Evolutionary conservation across 352 stramenopile species (phyloP).

Genomic region (Plasmopara muralis): DNA sequence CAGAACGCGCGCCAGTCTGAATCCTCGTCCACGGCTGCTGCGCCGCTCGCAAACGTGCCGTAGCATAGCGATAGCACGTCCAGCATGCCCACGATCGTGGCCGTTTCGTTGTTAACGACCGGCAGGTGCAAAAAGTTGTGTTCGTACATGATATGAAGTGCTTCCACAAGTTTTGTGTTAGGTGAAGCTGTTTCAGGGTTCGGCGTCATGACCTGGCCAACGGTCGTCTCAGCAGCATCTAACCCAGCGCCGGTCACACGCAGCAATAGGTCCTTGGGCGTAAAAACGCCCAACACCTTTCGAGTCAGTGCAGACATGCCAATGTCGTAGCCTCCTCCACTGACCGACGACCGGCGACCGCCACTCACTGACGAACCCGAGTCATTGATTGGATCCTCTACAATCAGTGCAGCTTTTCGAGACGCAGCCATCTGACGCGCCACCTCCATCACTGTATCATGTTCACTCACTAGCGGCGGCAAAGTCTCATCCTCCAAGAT

Average conservation of each 20-base stretch:
- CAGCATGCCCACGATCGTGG: conserved; percentile 76
- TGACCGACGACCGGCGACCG: conserved; percentile 29
- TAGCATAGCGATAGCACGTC: conserved; percentile 87
- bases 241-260: conserved; percentile 91
- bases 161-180: conserved; percentile 92
- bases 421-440: conserved; percentile 80
- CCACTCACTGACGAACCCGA: conserved; percentile 31
- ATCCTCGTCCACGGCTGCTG: conserved; percentile 35
- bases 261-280: conserved; percentile 96
- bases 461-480: conserved; percentile 65
- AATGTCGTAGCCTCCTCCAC: conserved; percentile 32
- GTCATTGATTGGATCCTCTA: conserved; percentile 57
- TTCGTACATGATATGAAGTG: conserved; percentile 97
- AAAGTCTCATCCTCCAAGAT: conserved; percentile 76
- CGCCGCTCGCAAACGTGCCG: conserved; percentile 75
- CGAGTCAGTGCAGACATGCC: conserved; percentile 33
- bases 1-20: conserved; percentile 85
- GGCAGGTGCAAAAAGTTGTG: conserved; percentile 96
- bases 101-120: conserved; percentile 83
- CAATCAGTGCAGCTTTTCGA: conserved; percentile 74
- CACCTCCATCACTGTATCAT: conserved; percentile 81
- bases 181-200: conserved; percentile 92
- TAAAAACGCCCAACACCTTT: conserved; percentile 94
- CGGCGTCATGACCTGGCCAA: conserved; percentile 95
- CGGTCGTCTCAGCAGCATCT: conserved; percentile 81